Evolutionary conservation across 2,329 filamentous ascomycete species (phyloP).

Genomic region (Botrytis sinoallii): DNA sequence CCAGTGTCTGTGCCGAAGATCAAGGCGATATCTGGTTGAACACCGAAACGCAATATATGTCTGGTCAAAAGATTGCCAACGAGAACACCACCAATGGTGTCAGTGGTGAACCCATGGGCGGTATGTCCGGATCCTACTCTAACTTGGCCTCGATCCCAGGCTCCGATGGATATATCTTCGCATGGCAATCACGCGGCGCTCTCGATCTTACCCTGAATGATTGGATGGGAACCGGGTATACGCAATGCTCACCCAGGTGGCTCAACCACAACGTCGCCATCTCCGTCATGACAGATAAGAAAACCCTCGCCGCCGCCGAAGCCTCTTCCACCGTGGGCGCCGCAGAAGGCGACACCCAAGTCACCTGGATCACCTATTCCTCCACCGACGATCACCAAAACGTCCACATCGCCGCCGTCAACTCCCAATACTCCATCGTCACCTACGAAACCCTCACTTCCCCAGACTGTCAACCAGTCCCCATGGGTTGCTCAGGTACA

Average conservation of each 20-base stretch:
- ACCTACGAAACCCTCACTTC: constrained; percentile 59
- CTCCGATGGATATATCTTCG: constrained; percentile 55
- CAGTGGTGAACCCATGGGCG: constrained; percentile 55
- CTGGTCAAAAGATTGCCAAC: constrained; percentile 58
- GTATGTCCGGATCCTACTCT: constrained; percentile 62
- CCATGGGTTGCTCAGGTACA: constrained; percentile 57
- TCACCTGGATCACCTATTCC: constrained; percentile 56
- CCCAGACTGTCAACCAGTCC: constrained; percentile 53
- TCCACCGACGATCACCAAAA: constrained; percentile 54
- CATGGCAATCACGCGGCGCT: constrained; percentile 61
- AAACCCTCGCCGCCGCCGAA: constrained; percentile 51
- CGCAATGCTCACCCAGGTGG: constrained; percentile 40
- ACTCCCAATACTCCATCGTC: constrained; percentile 50
- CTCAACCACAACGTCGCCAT: constrained; percentile 57
- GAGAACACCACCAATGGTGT: constrained; percentile 60
- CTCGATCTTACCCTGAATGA: constrained; percentile 51
- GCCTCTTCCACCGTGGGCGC: constrained; percentile 53
- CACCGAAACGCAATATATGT: constrained; percentile 56
- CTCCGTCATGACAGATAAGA: constrained; percentile 55
- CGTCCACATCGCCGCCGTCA: constrained; percentile 56
- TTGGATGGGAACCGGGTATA: constrained; percentile 58
- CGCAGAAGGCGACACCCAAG: constrained; percentile 53
- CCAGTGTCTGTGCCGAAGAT: constrained; percentile 48
- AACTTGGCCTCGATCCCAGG: constrained; percentile 52
- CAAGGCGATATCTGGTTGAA: constrained; percentile 64